phyloP scores from a whole-genome alignment of 257 asterid genomes.

The Ajuga chamaepitys region DNA sequence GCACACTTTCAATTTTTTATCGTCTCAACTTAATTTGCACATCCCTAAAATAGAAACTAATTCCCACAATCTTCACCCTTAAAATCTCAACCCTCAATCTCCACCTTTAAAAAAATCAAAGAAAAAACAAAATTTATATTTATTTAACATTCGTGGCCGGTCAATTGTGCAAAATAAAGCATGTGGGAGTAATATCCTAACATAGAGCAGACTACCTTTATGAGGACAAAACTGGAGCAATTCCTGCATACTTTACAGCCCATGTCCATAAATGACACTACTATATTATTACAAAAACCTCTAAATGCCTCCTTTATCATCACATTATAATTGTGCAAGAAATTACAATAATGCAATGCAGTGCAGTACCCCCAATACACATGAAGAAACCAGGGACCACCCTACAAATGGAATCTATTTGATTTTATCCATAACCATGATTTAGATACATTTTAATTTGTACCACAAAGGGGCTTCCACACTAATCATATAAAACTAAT shows the following conservation, averaged over 20 bases:
- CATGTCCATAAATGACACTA: not conserved
- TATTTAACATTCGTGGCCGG: too few species aligned
- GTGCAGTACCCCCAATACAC: constrained; percentile 12
- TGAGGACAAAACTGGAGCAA: not conserved
- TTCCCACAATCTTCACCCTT: too few species aligned
- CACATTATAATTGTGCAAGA: not conserved
- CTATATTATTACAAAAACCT: constrained; percentile 10
- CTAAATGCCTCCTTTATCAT: not conserved
- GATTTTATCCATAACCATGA: constrained; percentile 16
- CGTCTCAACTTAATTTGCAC: too few species aligned
- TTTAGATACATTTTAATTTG: constrained; percentile 7
- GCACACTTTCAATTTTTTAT: too few species aligned
- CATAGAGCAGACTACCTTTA: not conserved
- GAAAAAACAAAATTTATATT: too few species aligned
- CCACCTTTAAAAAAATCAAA: too few species aligned
- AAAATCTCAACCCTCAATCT: too few species aligned
- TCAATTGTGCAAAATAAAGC: too few species aligned
- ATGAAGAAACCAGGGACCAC: constrained; percentile 38
- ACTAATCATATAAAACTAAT: constrained; percentile 21
- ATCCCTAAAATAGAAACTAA: too few species aligned
- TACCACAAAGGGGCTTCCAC: not conserved
- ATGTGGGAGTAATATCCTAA: too few species aligned
- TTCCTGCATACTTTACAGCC: not conserved
- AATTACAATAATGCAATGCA: constrained; percentile 22
- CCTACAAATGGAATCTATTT: constrained; percentile 32